Evolutionary conservation across 176 grass and related monocot species (phyloP), one percentile per base, ranked within the genome.

Genomic region (Oryza coarctata): DNA sequence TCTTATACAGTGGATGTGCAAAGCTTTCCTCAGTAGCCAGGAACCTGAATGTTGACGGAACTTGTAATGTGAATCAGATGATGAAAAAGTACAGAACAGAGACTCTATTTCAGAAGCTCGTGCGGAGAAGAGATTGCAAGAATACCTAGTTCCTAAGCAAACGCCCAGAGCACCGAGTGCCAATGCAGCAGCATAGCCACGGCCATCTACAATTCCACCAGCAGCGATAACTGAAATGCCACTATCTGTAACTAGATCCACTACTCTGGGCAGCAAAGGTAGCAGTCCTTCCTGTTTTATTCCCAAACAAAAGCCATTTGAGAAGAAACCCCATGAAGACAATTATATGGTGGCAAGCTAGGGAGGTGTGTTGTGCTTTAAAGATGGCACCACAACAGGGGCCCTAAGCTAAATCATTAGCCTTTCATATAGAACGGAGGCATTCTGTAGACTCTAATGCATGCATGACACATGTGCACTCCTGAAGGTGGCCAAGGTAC

Each of bases 81-180:
- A 75, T 84, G 41, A 1, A 78, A 84, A 39, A 60, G 0, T 17
- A 32, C 8, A 73, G 7, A 35, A 5, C n/a, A 68, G 64, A 12
- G n/a, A 14, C 3, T 26, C 5, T 45, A 52, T 44, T 72, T 27
- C 9, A 35, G 17, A 79, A 45, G 62, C 31, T 61, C 20, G 63
- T 15, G 78, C 7, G 52, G 23, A 68, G 1, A 55, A 3, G 65
- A 70, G 69, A 76, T 23, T 68, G 27, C 72, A 20, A 76, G 9
- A 58, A 71, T 82, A 95, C 96, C 93, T 95, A 20, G 96, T 95
- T 84, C 96, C 93, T 70, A 98, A 90, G 81, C 92, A 98, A 71
- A 93, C 80, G 68, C 84, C 93, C 52, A 90, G 76, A 68, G 96
- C 96, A 75, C 96, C 96, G 64, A 98, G 88, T 69, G 88, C 72